Evolutionary conservation across 2,329 filamentous ascomycete species (phyloP), one percentile per base, ranked within the genome.

Genomic region (Paracamarosporium sp.): DNA sequence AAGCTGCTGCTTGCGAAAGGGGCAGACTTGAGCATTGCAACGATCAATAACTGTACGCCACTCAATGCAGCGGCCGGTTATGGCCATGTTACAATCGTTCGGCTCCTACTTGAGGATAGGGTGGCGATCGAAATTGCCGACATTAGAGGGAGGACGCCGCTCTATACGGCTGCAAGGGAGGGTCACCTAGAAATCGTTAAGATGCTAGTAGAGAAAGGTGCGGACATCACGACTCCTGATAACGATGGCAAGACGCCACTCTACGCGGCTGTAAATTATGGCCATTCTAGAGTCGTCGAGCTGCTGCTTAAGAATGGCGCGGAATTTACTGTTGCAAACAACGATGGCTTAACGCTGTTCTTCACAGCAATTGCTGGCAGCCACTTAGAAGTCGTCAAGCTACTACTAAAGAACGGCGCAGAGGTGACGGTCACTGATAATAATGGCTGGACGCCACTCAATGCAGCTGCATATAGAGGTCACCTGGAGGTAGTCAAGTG

Each of bases 221-320:
- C 40, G 28, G 25, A 61, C 5, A 88, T 87, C 22, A 89, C 54
- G 13, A 15, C 25, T 13, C 27, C 33, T 5, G 4, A n/a, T n/a
- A n/a, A n/a, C 11, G 33, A 36, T 38, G 24, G 56, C 50, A 40
- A 47, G 52, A 33, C 6, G 31, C 4, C 22, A 31, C 33, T 43
- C 30, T 20, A 47, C 46, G 36, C 46, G 64, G 22, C 48, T 60
- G 12, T 53, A 38, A 44, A 63, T 66, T 50, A 15, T 4, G 50
- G 40, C 15, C 30, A 41, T 36, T 30, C 27, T 17, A 12, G 17
- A 13, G 17, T 47, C 17, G 50, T 41, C 12, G 45, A 50, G 44
- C 28, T 58, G 20, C 48, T 58, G 13, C 28, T 54, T 5, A 31
- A 54, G 5, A 43, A 44, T 5, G 38, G 30, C 55, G 64, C 55